These are phyloP conservation scores for Maudiozyma serrabonitensis DNA, from an alignment of 805 yeast species.

Conservation along the genomic window DNA sequence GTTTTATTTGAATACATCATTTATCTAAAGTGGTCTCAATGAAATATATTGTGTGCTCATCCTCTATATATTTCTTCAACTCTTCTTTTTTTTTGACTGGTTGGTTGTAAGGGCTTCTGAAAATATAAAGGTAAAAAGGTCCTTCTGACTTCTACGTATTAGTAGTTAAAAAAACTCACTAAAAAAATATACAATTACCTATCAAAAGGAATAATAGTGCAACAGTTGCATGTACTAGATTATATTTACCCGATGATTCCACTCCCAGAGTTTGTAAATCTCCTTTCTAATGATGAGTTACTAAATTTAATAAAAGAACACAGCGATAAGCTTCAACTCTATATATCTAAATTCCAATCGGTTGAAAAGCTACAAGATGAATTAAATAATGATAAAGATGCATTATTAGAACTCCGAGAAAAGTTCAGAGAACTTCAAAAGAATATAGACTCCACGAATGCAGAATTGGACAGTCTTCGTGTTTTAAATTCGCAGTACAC, in stretches of 20 bases:
- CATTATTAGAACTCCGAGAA: conserved; percentile 14
- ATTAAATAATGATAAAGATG: conserved; percentile 6
- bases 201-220: too few species aligned
- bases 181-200: too few species aligned
- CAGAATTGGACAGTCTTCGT: conserved; percentile 19
- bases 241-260: not conserved
- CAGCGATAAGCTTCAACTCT: conserved; percentile 11
- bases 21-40: not conserved
- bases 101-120: too few species aligned
- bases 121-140: too few species aligned
- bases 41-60: too few species aligned
- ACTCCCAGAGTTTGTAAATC: conserved; percentile 17
- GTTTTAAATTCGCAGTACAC: conserved; percentile 25
- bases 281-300: conserved; percentile 19
- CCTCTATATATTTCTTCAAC: too few species aligned
- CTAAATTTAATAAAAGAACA: conserved; percentile 13
- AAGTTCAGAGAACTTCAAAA: conserved; percentile 19
- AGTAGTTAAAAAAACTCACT: too few species aligned
- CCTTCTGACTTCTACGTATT: too few species aligned
- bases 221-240: too few species aligned
- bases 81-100: too few species aligned
- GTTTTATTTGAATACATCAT: not conserved
- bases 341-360: conserved; percentile 18
- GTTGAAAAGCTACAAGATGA: conserved; percentile 7
- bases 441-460: conserved; percentile 18